Evolutionary conservation across 2,329 filamentous ascomycete genomes (phyloP).

Genomic region (Tolypocladium guangdongense): DNA sequence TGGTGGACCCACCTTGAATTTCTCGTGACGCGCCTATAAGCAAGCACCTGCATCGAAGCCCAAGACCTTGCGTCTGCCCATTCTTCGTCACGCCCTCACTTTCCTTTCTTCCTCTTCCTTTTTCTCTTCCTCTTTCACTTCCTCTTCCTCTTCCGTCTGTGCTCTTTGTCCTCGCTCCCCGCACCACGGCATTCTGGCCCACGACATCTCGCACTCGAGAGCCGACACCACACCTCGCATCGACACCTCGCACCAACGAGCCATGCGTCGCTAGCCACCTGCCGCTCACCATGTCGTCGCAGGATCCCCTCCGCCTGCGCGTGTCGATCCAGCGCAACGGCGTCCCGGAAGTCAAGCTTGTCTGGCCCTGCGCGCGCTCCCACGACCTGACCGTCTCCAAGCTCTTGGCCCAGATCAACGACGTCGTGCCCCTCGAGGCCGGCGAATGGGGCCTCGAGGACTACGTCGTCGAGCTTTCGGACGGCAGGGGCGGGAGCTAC

Average conservation of each 20-base stretch:
- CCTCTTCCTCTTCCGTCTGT: neutral
- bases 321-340: constrained; percentile 62
- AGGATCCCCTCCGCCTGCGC: constrained; percentile 51
- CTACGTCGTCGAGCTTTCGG: constrained; percentile 67
- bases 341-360: constrained; percentile 59
- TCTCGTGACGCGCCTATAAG: neutral
- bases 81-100: too few relatives aligned
- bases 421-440: constrained; percentile 70
- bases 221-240: neutral
- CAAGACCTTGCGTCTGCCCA: neutral
- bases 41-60: neutral
- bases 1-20: neutral
- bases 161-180: neutral
- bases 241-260: neutral
- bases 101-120: neutral
- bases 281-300: constrained; percentile 13
- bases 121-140: too few relatives aligned
- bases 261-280: constrained; percentile 9
- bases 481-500: constrained; percentile 48
- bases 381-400: constrained; percentile 60
- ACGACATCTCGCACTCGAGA: too few relatives aligned
- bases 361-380: constrained; percentile 54
- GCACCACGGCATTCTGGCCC: neutral
- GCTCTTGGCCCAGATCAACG: constrained; percentile 68
- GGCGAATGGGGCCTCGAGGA: constrained; percentile 80